These are phyloP conservation scores for Papiliotrema flavescens DNA, from an alignment of 1,284 basidiomycete species.

Conservation along the genomic window DNA sequence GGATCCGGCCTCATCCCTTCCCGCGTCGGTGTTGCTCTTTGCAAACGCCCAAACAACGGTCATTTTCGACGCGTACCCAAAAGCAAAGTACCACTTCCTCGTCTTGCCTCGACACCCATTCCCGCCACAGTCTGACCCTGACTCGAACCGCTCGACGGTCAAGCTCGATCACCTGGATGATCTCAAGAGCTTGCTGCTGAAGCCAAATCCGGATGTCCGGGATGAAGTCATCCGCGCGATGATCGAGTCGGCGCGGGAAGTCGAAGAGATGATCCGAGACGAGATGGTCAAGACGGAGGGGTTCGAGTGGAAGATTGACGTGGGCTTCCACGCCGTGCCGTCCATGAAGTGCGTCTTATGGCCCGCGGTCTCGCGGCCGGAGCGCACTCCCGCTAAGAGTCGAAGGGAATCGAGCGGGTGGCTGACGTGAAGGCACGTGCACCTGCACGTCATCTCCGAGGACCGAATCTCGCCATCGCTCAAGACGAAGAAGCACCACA, in stretches of 20 bases:
- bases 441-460: conserved; percentile 80
- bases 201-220: conserved; percentile 33
- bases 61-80: conserved; percentile 81
- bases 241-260: conserved; percentile 55
- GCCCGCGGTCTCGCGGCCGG: conserved; percentile 1
- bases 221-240: conserved; percentile 60
- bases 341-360: conserved; percentile 52
- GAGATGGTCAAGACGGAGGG: conserved; percentile 78
- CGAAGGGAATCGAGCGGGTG: conserved; percentile 43
- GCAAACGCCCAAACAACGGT: conserved; percentile 62
- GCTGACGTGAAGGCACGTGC: conserved; percentile 62
- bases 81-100: conserved; percentile 77
- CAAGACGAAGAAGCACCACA: conserved; percentile 92
- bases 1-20: conserved; percentile 55
- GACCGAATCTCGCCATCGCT: conserved; percentile 71
- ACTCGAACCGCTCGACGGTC: conserved; percentile 14
- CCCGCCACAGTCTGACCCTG: conserved; percentile 22
- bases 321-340: conserved; percentile 81
- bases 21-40: conserved; percentile 62
- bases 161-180: conserved; percentile 53
- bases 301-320: conserved; percentile 73
- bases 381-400: too few relatives aligned
- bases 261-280: conserved; percentile 29
- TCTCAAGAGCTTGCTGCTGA: conserved; percentile 59
- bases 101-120: conserved; percentile 62